Percentiles rank a stretch among this genome's conserved stretches.
Evolutionary conservation across 306 rosid genomes (phyloP).

Genomic region (Casuarina glauca): DNA sequence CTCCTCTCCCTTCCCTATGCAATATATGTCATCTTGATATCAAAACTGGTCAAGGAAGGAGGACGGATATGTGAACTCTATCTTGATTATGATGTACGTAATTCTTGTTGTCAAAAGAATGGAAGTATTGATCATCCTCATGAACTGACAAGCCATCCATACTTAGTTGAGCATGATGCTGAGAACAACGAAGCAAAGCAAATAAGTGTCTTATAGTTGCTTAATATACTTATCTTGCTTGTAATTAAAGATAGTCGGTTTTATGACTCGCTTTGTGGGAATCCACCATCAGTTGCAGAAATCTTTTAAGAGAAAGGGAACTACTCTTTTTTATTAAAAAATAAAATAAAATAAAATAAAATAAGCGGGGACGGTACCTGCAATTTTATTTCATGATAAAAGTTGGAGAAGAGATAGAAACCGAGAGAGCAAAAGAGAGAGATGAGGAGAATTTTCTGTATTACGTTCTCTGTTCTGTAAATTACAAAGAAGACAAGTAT

Average conservation of each 20-base stretch:
- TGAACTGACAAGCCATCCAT: constrained; percentile 93
- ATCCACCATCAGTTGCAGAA: no score
- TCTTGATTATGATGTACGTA: constrained; percentile 91
- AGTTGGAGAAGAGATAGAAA: no score
- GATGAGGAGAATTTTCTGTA: no score
- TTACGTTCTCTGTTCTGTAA: no score
- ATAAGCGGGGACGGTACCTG: no score
- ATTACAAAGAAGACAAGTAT: no score
- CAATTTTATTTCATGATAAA: no score
- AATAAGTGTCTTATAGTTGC: constrained; percentile 76
- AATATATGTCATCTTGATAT: constrained; percentile 78
- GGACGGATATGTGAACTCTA: constrained; percentile 98
- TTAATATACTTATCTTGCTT: constrained; percentile 14
- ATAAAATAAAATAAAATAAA: no score
- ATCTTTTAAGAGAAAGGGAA: no score
- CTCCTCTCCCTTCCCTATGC: constrained; percentile 33
- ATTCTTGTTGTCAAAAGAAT: constrained; percentile 78
- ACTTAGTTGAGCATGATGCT: constrained; percentile 87
- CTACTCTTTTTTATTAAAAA: neutral
- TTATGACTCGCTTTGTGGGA: no score
- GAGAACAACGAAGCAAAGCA: constrained; percentile 98
- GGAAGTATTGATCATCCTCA: constrained; percentile 88
- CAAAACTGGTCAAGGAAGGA: constrained; percentile 98
- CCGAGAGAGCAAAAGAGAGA: no score
- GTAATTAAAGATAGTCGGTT: neutral